Conservation (phyloP, 441 rosid genomes). For the Bocquillonia castaneifolia region DNA sequence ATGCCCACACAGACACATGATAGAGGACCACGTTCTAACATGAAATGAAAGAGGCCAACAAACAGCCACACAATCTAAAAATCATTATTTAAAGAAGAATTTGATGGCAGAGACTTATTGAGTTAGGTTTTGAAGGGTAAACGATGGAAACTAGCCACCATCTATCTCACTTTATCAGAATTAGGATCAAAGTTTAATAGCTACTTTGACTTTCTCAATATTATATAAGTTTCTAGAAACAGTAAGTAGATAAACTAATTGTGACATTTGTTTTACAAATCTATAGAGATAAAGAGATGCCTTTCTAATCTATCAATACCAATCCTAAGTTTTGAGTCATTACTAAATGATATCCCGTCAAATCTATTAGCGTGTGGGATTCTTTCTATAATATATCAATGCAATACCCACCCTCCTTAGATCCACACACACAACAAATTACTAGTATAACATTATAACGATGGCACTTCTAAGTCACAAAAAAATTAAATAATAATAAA, state of each 20-base stretch:
- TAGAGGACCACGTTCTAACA: constrained; percentile 4
- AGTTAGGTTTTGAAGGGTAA: not conserved
- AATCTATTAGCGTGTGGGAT: not conserved
- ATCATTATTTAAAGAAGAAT: not conserved
- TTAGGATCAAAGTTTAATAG: not conserved
- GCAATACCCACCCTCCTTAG: not conserved
- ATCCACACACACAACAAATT: not conserved
- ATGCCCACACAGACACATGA: not conserved
- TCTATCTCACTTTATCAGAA: not conserved
- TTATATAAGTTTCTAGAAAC: not conserved
- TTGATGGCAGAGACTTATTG: not conserved
- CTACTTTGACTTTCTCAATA: not conserved
- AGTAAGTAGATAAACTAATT: not conserved
- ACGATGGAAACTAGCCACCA: not conserved
- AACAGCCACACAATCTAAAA: not conserved
- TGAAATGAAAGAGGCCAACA: not conserved
- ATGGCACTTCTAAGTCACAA: too few relatives aligned
- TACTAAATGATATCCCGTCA: constrained; percentile 7
- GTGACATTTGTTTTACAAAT: not conserved
- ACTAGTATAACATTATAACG: not conserved
- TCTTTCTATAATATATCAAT: not conserved
- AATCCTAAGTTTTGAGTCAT: not conserved
- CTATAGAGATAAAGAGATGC: not conserved
- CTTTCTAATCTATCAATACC: constrained; percentile 8
- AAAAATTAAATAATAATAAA: too few relatives aligned